Percentiles rank a stretch among this genome's conserved stretches.
These are phyloP conservation scores for Dendrobium nobile DNA, from an alignment of 106 monocot species.

Conservation along the genomic window DNA sequence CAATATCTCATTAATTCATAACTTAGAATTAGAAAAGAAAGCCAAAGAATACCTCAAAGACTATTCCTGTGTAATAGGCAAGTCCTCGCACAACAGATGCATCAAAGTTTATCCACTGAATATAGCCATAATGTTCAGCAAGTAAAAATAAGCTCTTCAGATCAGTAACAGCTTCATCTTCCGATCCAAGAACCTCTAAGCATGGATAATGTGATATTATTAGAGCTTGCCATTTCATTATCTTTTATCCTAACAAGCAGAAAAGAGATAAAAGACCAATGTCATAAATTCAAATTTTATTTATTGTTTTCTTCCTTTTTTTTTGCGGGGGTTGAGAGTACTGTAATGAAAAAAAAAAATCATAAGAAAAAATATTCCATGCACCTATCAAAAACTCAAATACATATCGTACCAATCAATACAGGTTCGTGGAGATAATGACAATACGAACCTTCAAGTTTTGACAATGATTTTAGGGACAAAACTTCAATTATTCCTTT, in stretches of 20 bases:
- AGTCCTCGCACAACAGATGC: conserved; percentile 98
- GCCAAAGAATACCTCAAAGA: conserved; percentile 77
- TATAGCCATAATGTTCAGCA: conserved; percentile 89
- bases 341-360: background rate
- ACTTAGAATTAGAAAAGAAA: background rate
- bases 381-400: background rate
- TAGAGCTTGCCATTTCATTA: conserved; percentile 4
- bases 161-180: conserved; percentile 85
- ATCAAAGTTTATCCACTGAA: conserved; percentile 92
- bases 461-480: conserved; percentile 75
- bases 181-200: conserved; percentile 80
- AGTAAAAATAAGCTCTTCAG: conserved; percentile 83
- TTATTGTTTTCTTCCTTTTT: background rate
- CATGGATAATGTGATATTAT: conserved; percentile 3
- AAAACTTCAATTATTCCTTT: conserved; percentile 77
- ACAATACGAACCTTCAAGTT: conserved; percentile 71
- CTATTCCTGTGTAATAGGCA: conserved; percentile 96
- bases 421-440: background rate
- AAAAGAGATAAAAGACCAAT: background rate
- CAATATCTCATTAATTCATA: background rate
- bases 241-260: background rate
- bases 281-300: background rate
- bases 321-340: background rate
- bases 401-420: background rate
- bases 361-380: background rate